Evolutionary conservation across 495 filamentous ascomycete species (phyloP).

Genomic region (Pyrenula massariospora): DNA sequence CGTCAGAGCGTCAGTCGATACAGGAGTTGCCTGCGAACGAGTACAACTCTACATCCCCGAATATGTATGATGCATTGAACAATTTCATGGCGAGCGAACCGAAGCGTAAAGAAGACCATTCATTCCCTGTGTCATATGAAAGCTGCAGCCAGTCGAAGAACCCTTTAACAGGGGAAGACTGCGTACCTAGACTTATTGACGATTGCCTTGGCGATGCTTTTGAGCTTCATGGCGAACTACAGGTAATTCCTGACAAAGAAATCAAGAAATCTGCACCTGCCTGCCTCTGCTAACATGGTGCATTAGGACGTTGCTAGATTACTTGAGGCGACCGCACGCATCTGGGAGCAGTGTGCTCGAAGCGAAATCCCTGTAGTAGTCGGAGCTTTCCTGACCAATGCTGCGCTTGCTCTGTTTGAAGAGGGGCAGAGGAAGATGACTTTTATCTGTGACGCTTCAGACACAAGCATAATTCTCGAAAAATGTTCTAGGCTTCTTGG

Average conservation of each 20-base stretch:
- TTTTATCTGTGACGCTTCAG: slow-evolving; percentile 3
- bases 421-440: slow-evolving; percentile 6
- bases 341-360: slow-evolving; percentile 11
- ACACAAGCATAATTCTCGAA: slow-evolving; percentile 2
- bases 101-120: not conserved
- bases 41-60: not conserved
- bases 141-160: not conserved
- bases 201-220: slow-evolving; percentile 8
- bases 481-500: not conserved
- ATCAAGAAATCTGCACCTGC: too few species aligned
- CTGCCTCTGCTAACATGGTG: not conserved
- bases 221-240: slow-evolving; percentile 5
- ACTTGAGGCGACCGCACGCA: not conserved
- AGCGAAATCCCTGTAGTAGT: slow-evolving; percentile 3
- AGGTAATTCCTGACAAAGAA: slow-evolving; percentile 12
- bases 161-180: not conserved
- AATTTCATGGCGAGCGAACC: not conserved
- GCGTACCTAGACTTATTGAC: slow-evolving; percentile 3
- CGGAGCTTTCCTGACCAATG: slow-evolving; percentile 10
- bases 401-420: slow-evolving; percentile 8
- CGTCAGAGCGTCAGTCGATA: not conserved
- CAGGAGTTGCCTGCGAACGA: not conserved
- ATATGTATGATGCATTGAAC: not conserved
- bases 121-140: not conserved
- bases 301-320: slow-evolving; percentile 9